Base-by-base conservation (phyloP, 345 rosid species). In the Clausena lansium region DNA sequence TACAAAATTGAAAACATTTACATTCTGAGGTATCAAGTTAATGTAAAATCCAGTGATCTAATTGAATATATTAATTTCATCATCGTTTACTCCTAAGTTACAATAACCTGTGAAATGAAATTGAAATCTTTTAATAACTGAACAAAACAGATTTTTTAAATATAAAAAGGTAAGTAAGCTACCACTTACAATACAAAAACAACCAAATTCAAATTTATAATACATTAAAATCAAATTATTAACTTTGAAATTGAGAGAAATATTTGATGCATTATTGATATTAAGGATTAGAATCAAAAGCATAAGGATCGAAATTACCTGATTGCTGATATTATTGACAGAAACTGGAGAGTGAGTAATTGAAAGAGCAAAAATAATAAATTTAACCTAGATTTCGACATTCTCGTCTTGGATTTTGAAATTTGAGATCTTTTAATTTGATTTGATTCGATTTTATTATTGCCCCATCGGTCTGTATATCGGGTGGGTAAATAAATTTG, bases 341-440 rank as follows among this genome's bases (percentile, higher is more conserved):
- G 79, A 76, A 81, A 69, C 38, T 73, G 85, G 73, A 83, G 68
- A 38, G 82, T 5, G 41, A 85, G 45, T 35, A 91, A 82, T 25
- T 78, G 80, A 45, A 87, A 65, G 78, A 88, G 81, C 38, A 77
- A 30, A 78, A 79, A 77, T 30, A 70, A 70, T 64, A 83, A 59
- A 58, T 19, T 76, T 24, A 76, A 83, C 69, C 83, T 45, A 77
- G 83, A 82, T 85, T 60, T 83, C 30, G 75, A 72, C 97, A 92
- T 89, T 45, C 68, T 79, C 79, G 66, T 69, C 66, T 35, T 70
- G 14, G 63, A 50, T 64, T 25, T 66, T 47, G 28, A 27, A 71
- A 8, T 9, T 33, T 22, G 30, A 32, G 9, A 45, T 69, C 33
- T 28, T 5, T 19, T 13, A 19, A 65, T 28, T 19, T 4, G 25